phyloP scores from a whole-genome alignment of 768 basidiomycete species.

The Pulveroboletus sp. region DNA sequence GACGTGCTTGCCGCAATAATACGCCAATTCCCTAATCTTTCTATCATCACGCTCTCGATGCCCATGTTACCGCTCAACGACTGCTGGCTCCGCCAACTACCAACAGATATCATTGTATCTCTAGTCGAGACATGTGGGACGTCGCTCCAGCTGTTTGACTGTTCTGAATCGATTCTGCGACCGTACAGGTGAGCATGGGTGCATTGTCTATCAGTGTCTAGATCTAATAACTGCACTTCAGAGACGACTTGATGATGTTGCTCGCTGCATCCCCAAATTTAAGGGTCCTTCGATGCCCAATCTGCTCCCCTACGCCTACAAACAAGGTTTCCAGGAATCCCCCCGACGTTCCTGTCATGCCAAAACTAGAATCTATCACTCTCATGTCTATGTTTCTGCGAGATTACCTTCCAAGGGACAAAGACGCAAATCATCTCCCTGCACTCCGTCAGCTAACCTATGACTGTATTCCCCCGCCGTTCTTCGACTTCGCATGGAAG shows the following conservation, averaged over 20 bases:
- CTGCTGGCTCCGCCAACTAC: constrained; percentile 27
- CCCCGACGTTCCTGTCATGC: constrained; percentile 26
- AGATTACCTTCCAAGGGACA: constrained; percentile 29
- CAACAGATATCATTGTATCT: constrained; percentile 16
- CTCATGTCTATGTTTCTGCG: constrained; percentile 28
- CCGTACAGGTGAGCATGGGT: constrained; percentile 24
- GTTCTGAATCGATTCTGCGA: constrained; percentile 29
- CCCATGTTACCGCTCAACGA: constrained; percentile 24
- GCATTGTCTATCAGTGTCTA: neutral
- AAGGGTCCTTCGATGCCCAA: constrained; percentile 26
- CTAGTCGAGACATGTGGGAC: constrained; percentile 26
- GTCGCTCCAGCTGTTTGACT: constrained; percentile 27
- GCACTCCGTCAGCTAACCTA: constrained; percentile 30
- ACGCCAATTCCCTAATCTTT: constrained; percentile 25
- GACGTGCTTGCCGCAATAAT: constrained; percentile 21
- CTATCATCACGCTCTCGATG: constrained; percentile 24
- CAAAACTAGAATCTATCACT: constrained; percentile 24
- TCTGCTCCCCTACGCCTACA: constrained; percentile 25
- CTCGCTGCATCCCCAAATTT: constrained; percentile 26
- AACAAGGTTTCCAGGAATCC: constrained; percentile 16
- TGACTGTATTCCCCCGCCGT: constrained; percentile 31
- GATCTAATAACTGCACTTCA: constrained; percentile 5
- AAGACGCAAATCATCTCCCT: constrained; percentile 25
- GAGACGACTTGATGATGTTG: constrained; percentile 29
- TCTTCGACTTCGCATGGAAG: constrained; percentile 28